These are phyloP conservation scores for Fusarium nygamai DNA, from an alignment of 2,329 filamentous ascomycete species.

Conservation along the genomic window DNA sequence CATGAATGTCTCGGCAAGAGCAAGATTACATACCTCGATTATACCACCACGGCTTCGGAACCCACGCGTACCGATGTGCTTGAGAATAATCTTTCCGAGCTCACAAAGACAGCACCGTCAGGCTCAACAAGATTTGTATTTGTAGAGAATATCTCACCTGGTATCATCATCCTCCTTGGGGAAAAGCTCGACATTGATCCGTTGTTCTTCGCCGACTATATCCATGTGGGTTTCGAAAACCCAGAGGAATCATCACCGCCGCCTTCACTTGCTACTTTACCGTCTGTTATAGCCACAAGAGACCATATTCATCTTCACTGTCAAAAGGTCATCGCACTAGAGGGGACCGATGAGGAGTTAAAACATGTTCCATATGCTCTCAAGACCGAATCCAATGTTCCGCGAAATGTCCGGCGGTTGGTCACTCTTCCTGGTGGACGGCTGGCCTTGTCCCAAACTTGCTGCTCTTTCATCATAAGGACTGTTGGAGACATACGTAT, in stretches of 20 bases:
- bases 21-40: neutral
- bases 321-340: fast-evolving
- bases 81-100: fast-evolving
- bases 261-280: fast-evolving
- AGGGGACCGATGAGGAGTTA: fast-evolving
- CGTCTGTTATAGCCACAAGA: fast-evolving
- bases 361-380: fast-evolving
- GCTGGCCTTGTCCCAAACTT: fast-evolving
- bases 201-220: neutral
- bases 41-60: fast-evolving
- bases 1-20: fast-evolving
- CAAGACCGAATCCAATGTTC: fast-evolving
- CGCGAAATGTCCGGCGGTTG: fast-evolving
- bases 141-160: neutral
- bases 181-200: neutral
- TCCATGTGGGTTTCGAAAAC: neutral
- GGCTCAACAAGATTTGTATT: fast-evolving
- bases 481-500: fast-evolving
- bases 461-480: neutral
- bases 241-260: neutral
- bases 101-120: fast-evolving
- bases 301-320: neutral
- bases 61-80: neutral
- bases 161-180: fast-evolving
- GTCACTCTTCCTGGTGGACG: neutral